Conservation (phyloP, 2,329 filamentous ascomycete genomes). For the Cercospora berteroae region DNA sequence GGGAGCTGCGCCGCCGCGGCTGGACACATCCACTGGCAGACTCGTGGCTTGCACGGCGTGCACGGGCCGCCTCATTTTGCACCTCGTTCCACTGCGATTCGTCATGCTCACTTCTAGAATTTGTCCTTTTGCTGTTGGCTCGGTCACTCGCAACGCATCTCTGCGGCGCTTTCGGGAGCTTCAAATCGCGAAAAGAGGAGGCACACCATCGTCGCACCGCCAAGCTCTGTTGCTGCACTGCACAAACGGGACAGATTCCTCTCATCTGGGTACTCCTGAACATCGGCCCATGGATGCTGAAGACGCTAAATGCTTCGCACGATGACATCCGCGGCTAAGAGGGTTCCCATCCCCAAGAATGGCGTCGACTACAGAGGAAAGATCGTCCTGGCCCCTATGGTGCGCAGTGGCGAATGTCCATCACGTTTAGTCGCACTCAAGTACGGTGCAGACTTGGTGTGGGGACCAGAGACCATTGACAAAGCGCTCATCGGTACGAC, state of each 20-base stretch:
- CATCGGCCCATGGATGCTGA: slow-evolving; percentile 25
- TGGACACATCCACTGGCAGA: background rate
- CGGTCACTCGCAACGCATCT: background rate
- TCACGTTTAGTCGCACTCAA: slow-evolving; percentile 84
- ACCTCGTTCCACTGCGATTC: slow-evolving; percentile 4
- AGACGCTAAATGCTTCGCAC: slow-evolving; percentile 28
- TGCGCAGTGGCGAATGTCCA: slow-evolving; percentile 84
- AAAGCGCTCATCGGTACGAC: slow-evolving; percentile 84
- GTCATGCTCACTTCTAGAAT: background rate
- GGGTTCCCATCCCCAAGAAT: slow-evolving; percentile 78
- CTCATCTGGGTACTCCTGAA: background rate
- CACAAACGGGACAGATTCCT: background rate
- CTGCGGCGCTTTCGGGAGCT: background rate
- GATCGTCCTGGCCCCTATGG: slow-evolving; percentile 91
- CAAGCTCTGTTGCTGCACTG: background rate
- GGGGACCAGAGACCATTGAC: slow-evolving; percentile 93
- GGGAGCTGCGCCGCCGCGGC: background rate
- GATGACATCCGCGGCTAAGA: slow-evolving; percentile 46
- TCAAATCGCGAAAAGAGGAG: background rate
- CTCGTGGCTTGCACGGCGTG: background rate
- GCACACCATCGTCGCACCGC: background rate
- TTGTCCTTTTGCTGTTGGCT: background rate
- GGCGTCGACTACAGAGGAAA: slow-evolving; percentile 94
- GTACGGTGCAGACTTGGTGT: slow-evolving; percentile 95
- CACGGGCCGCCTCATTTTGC: background rate